Percentiles rank a stretch among this genome's conserved stretches.
These are phyloP conservation scores for Dissophora ornata DNA, from an alignment of 192 early-diverging fungal species.

Conservation along the genomic window DNA sequence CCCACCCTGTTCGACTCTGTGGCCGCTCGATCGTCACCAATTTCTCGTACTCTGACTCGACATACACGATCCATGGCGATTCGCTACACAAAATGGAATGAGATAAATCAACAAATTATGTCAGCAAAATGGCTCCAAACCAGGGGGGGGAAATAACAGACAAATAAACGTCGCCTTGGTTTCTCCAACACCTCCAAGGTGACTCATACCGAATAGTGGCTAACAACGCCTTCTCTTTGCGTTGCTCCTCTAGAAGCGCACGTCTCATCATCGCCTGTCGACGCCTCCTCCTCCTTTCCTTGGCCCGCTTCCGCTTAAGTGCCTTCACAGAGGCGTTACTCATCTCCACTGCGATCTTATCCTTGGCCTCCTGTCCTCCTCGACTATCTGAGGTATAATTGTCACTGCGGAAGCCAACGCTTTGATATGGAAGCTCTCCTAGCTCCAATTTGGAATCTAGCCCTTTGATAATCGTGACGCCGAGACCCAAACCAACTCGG, in stretches of 20 bases:
- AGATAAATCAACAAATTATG: too few relatives aligned
- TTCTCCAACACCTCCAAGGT: background rate
- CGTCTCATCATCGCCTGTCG: constrained; percentile 30
- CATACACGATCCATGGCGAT: constrained; percentile 48
- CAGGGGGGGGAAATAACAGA: too few relatives aligned
- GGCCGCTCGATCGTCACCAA: constrained; percentile 43
- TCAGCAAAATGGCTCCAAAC: too few relatives aligned
- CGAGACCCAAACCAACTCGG: constrained; percentile 20
- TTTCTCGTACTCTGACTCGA: constrained; percentile 47
- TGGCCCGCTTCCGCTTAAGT: constrained; percentile 7
- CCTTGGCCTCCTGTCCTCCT: background rate
- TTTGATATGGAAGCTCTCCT: too few relatives aligned
- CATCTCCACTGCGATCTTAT: background rate
- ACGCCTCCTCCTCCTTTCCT: constrained; percentile 19
- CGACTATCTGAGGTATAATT: too few relatives aligned
- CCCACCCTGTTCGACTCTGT: constrained; percentile 42
- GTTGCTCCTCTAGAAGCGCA: constrained; percentile 33
- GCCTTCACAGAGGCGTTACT: constrained; percentile 4
- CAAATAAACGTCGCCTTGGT: too few relatives aligned
- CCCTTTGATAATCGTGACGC: background rate
- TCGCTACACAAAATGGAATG: constrained; percentile 19
- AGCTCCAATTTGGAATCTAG: too few relatives aligned
- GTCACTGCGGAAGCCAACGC: too few relatives aligned
- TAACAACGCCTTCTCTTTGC: constrained; percentile 48
- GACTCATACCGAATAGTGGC: constrained; percentile 41